These are phyloP conservation scores for Chaetomium strumarium DNA, from an alignment of 2,329 filamentous ascomycete species.

Conservation along the genomic window DNA sequence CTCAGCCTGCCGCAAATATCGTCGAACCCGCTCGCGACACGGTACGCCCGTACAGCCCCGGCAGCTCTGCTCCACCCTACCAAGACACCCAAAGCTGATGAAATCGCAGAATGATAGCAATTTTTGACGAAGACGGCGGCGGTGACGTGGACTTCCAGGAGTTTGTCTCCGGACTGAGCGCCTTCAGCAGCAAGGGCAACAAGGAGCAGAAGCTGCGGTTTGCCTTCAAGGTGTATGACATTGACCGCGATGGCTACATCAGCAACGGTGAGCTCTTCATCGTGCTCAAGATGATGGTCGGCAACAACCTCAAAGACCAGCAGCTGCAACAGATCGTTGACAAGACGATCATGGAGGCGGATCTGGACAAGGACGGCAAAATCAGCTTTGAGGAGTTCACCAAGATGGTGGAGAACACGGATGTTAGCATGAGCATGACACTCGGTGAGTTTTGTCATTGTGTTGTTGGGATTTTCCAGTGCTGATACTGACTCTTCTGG, in stretches of 20 bases:
- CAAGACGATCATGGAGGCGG: constrained; percentile 99
- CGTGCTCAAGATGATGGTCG: constrained; percentile 99
- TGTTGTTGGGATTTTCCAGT: neutral
- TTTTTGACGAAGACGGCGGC: constrained; percentile 97
- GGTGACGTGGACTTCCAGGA: constrained; percentile 98
- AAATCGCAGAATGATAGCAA: constrained; percentile 80
- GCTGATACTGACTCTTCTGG: neutral
- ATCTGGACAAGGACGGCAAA: constrained; percentile 91
- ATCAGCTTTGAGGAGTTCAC: constrained; percentile 99
- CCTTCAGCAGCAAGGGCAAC: constrained; percentile 96
- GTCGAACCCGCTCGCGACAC: constrained; percentile 92
- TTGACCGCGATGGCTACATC: constrained; percentile 96
- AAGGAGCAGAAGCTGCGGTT: constrained; percentile 98
- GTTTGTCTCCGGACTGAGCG: constrained; percentile 90
- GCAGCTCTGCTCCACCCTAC: neutral
- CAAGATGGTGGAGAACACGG: constrained; percentile 75
- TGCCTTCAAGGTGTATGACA: constrained; percentile 99
- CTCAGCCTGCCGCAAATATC: constrained; percentile 95
- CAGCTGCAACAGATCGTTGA: constrained; percentile 99
- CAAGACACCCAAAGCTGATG: neutral
- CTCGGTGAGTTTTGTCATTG: neutral
- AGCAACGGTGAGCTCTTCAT: constrained; percentile 99
- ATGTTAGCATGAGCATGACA: constrained; percentile 8
- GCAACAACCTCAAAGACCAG: constrained; percentile 97
- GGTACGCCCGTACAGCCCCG: constrained; percentile 41